Percentiles rank a stretch among this genome's conserved stretches.
Conservation (phyloP, 257 asterid genomes). For the Jaltomata sinuosa region DNA sequence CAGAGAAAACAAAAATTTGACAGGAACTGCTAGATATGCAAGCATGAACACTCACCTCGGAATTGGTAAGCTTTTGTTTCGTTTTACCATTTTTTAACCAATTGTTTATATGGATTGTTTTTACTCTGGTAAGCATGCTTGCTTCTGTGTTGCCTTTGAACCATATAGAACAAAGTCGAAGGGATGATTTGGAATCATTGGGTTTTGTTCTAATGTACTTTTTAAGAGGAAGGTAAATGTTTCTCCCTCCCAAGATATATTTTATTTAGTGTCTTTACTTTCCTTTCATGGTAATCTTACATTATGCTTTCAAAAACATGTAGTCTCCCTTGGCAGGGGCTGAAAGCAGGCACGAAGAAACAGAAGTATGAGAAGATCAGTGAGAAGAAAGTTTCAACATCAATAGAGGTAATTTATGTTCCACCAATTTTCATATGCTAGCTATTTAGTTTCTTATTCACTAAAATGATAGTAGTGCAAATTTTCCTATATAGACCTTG, state of each 20-base stretch:
- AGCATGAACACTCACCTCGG: slow-evolving; percentile 12
- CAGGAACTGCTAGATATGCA: slow-evolving; percentile 16
- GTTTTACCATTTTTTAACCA: not conserved
- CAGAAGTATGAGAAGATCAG: slow-evolving; percentile 53
- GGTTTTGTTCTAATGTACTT: slow-evolving; percentile 14
- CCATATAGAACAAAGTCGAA: slow-evolving; percentile 14
- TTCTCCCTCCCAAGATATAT: not conserved
- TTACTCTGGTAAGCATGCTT: not conserved
- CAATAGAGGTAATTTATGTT: slow-evolving; percentile 52
- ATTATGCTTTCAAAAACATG: slow-evolving; percentile 15
- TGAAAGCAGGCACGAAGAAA: slow-evolving; percentile 55
- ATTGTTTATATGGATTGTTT: not conserved
- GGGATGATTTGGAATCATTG: slow-evolving; percentile 17
- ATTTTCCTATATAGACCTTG: slow-evolving; percentile 34
- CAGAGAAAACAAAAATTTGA: slow-evolving; percentile 20
- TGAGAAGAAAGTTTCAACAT: slow-evolving; percentile 52
- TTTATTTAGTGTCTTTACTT: not conserved
- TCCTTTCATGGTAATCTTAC: slow-evolving; percentile 1
- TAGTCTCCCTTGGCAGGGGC: slow-evolving; percentile 71
- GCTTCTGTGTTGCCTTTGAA: not conserved
- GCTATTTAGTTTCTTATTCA: not conserved
- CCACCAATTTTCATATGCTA: not conserved
- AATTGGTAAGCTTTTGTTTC: slow-evolving; percentile 4
- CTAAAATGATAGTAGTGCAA: slow-evolving; percentile 7
- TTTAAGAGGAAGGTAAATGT: slow-evolving; percentile 12